These are phyloP conservation scores for Aurantiochytrium sp. DNA, from an alignment of 108 stramenopile genomes.

Conservation along the genomic window DNA sequence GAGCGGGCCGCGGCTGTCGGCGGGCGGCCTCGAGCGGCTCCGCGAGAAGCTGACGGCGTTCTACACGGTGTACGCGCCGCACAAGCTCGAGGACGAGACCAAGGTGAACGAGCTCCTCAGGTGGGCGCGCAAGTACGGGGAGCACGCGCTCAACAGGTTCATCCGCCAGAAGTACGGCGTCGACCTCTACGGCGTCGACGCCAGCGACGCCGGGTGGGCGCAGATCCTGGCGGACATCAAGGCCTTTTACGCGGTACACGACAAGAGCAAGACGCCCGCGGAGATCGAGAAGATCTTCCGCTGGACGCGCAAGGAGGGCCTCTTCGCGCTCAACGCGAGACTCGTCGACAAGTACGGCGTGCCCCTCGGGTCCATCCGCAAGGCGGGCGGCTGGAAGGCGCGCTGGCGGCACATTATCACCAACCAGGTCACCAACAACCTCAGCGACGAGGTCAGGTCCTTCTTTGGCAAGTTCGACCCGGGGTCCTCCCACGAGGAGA, in stretches of 20 bases:
- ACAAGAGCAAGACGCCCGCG: background rate
- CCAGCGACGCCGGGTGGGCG: background rate
- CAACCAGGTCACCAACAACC: background rate
- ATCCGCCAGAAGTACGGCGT: background rate
- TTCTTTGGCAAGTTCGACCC: background rate
- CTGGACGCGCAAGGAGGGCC: background rate
- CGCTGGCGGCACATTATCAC: background rate
- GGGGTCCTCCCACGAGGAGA: background rate
- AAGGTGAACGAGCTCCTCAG: background rate
- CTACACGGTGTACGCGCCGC: background rate
- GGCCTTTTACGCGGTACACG: background rate
- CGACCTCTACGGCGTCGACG: background rate
- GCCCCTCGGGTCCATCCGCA: background rate
- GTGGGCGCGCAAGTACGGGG: background rate
- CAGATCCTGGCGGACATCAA: background rate
- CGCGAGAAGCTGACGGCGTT: background rate
- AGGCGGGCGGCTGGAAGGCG: background rate
- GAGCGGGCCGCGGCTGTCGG: too few species aligned
- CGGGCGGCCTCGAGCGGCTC: background rate
- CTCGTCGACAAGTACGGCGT: background rate
- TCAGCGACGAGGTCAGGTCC: background rate
- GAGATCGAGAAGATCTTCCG: background rate
- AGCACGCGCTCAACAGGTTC: background rate
- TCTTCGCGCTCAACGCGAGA: background rate
- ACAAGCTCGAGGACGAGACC: background rate